Percentiles rank a stretch among this genome's conserved stretches.
These are phyloP conservation scores for Artomyces pyxidatus DNA, from an alignment of 768 basidiomycete species.

Conservation along the genomic window DNA sequence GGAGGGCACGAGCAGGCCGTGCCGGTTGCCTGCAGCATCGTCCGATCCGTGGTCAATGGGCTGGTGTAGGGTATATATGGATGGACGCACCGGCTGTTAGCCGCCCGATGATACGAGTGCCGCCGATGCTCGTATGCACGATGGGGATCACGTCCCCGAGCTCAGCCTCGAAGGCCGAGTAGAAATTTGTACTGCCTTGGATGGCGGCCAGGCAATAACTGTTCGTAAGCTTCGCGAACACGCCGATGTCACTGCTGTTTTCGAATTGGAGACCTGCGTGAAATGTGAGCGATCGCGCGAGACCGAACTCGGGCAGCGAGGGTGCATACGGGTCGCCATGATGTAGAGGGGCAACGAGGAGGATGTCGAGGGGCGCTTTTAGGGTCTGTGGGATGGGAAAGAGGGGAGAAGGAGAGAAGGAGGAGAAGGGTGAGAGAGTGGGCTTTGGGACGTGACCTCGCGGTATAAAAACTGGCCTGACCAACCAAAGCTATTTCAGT, in stretches of 20 bases:
- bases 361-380: not conserved
- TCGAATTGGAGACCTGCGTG: slow-evolving; percentile 79
- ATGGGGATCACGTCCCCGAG: slow-evolving; percentile 90
- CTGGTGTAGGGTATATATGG: not conserved
- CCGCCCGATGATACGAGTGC: slow-evolving; percentile 89
- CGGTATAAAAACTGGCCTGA: slow-evolving; percentile 1
- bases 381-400: not conserved
- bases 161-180: slow-evolving; percentile 95
- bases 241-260: slow-evolving; percentile 92
- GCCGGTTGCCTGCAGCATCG: slow-evolving; percentile 67
- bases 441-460: too few species aligned
- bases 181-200: slow-evolving; percentile 94
- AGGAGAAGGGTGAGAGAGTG: not conserved
- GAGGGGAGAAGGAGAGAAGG: not conserved
- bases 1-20: slow-evolving; percentile 93
- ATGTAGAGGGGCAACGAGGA: slow-evolving; percentile 12
- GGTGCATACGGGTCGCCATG: slow-evolving; percentile 61
- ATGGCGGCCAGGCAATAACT: slow-evolving; percentile 93
- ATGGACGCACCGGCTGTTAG: slow-evolving; percentile 69
- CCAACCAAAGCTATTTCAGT: not conserved
- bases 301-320: not conserved
- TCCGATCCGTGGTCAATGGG: too few species aligned
- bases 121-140: slow-evolving; percentile 92
- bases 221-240: slow-evolving; percentile 97
- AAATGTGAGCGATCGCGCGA: slow-evolving; percentile 5